Base-by-base conservation (phyloP, 371 early-diverging fungal genomes). In the Rhizopus stolonifer region DNA sequence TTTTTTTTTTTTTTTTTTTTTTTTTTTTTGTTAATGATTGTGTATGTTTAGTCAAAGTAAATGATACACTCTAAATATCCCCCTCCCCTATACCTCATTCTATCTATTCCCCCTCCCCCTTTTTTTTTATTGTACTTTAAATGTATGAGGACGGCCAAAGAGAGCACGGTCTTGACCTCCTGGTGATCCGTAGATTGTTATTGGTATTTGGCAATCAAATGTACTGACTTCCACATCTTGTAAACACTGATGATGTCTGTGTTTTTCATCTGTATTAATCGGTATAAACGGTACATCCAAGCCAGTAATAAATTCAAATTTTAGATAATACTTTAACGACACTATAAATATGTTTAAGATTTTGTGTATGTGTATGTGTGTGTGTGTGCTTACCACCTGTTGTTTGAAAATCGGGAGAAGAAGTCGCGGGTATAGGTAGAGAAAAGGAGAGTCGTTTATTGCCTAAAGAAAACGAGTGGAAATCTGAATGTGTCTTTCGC, bases 131-230 rank as follows among this genome's bases (percentile, higher is more conserved):
- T 60, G 49, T 18, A 54, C 61, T 46, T 40, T 46, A 42, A 60
- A 60, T 19, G 61, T 72, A 48, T 68, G 68, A 7, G 72, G 65
- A 21, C 70, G 61, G 49, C 76, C 76, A 51, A 68, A 72, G 19
- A 76, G 52, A 4, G 69, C 73, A 38, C 67, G 61, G 54, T 74
- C 75, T 3, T 64, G 60, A 51, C 75, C 75, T 21, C 70, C 69
- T n/a, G 77, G 73, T 6, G 73, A 65, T 10, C 77, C 77, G 54
- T 85, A 89, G 2, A 92, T 83, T 52, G 80, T 81, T 24, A 92
- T 67, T 0, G 88, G 90, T 17, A 92, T 84, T 24, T 81, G 74
- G 52, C 91, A 90, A 53, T 92, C 92, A 76, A 92, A 92, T 10
- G 85, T 87, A 64, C 88, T 89, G 13, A 86, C 88, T 34, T 83